These are phyloP conservation scores for Melanogaster broomeanus DNA, from an alignment of 768 basidiomycete genomes.

Conservation along the genomic window DNA sequence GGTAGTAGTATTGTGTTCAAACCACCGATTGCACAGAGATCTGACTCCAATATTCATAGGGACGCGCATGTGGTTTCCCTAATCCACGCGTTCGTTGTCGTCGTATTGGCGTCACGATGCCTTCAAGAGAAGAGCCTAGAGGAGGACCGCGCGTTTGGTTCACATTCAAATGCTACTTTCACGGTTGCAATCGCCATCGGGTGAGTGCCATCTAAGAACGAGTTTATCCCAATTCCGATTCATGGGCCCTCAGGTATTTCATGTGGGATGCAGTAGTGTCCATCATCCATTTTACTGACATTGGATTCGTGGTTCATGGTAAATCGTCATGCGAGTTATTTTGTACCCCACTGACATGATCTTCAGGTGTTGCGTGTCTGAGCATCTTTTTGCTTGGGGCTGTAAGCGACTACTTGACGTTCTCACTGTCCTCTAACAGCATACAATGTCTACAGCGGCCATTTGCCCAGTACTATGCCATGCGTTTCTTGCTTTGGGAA, in stretches of 20 bases:
- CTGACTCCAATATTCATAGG: constrained; percentile 40
- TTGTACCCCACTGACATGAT: constrained; percentile 1
- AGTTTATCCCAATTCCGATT: neutral
- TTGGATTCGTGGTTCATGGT: constrained; percentile 82
- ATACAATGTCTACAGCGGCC: constrained; percentile 48
- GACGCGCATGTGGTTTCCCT: constrained; percentile 72
- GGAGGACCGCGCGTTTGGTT: constrained; percentile 76
- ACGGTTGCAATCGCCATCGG: constrained; percentile 71
- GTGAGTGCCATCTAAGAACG: constrained; percentile 37
- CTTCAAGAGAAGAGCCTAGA: constrained; percentile 49
- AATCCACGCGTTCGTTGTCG: constrained; percentile 65
- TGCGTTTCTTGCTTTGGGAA: constrained; percentile 84
- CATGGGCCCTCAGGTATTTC: constrained; percentile 55
- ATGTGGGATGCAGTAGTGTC: constrained; percentile 83
- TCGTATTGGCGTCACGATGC: constrained; percentile 61
- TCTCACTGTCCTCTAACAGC: constrained; percentile 5
- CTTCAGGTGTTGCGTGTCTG: constrained; percentile 59
- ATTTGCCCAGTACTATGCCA: constrained; percentile 78
- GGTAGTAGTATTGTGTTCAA: constrained; percentile 38
- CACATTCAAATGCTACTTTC: constrained; percentile 57
- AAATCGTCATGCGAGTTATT: constrained; percentile 13
- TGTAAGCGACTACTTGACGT: constrained; percentile 43
- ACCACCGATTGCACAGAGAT: neutral
- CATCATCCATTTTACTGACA: constrained; percentile 62
- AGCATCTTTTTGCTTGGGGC: constrained; percentile 68